Evolutionary conservation across 331 rosid genomes (phyloP).

Genomic region (Quercus tomentella): DNA sequence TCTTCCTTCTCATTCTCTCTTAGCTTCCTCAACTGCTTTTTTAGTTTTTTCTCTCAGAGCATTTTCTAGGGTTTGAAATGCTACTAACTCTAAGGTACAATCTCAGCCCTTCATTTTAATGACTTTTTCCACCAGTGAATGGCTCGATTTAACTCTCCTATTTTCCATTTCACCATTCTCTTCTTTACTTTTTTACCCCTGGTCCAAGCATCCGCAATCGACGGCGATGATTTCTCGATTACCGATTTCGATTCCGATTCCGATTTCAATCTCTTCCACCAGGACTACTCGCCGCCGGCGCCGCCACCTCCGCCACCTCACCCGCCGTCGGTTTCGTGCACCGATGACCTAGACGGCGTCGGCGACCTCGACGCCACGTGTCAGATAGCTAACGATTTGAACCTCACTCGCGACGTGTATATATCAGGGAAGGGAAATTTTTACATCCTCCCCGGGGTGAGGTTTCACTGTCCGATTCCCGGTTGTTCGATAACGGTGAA

Average conservation of each 20-base stretch:
- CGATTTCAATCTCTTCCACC: conserved; percentile 73
- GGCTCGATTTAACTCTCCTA: conserved; percentile 76
- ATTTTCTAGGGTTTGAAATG: conserved; percentile 68
- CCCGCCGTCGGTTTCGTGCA: conserved; percentile 89
- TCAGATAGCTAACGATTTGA: conserved; percentile 67
- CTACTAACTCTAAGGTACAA: conserved; percentile 30
- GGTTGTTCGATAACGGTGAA: conserved; percentile 77
- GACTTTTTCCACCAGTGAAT: conserved; percentile 64
- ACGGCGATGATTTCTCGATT: conserved; percentile 34
- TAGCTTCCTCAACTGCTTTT: neutral
- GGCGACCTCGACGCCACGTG: conserved; percentile 91
- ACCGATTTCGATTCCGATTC: conserved; percentile 58
- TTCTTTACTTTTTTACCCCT: conserved; percentile 1
- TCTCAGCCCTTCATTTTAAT: conserved; percentile 39
- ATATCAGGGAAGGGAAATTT: conserved; percentile 94
- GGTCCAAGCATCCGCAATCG: conserved; percentile 32
- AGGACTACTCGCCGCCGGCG: conserved; percentile 96
- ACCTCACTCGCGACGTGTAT: conserved; percentile 88
- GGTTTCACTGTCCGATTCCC: conserved; percentile 58
- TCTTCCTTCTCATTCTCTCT: neutral
- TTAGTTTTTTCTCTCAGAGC: neutral
- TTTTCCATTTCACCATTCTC: conserved; percentile 32
- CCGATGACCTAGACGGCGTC: conserved; percentile 78
- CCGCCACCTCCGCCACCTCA: conserved; percentile 99
- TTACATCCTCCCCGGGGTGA: conserved; percentile 89